These are phyloP conservation scores for Naganishia sp. DNA, from an alignment of 1,284 basidiomycete genomes.

Conservation along the genomic window DNA sequence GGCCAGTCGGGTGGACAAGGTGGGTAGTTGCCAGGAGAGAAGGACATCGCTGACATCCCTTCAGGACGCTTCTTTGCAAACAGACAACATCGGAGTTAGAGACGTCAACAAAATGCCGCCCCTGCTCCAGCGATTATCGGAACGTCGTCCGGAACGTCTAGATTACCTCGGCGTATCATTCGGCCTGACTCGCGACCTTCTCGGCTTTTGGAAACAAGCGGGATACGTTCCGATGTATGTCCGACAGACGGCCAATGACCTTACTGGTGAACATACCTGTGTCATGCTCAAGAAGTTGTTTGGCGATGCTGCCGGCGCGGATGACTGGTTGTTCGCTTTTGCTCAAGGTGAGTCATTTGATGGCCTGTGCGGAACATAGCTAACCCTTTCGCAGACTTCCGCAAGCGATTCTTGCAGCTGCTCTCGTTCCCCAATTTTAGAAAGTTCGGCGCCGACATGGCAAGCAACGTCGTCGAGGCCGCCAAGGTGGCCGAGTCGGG, in stretches of 20 bases:
- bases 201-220: constrained; percentile 95
- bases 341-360: constrained; percentile 65
- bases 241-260: constrained; percentile 88
- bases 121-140: constrained; percentile 84
- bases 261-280: constrained; percentile 95
- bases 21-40: constrained; percentile 45
- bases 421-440: constrained; percentile 87
- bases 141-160: constrained; percentile 83
- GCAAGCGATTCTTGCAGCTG: constrained; percentile 82
- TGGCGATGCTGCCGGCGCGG: constrained; percentile 54
- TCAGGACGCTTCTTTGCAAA: constrained; percentile 60
- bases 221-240: constrained; percentile 91
- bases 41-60: constrained; percentile 11
- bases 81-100: constrained; percentile 74
- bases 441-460: constrained; percentile 83
- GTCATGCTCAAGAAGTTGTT: constrained; percentile 82
- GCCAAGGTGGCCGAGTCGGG: constrained; percentile 38
- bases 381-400: constrained; percentile 67
- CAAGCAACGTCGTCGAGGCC: constrained; percentile 85
- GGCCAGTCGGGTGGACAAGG: constrained; percentile 63
- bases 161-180: constrained; percentile 98
- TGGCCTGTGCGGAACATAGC: background rate
- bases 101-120: constrained; percentile 83
- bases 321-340: constrained; percentile 85
- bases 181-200: constrained; percentile 82